phyloP scores from a whole-genome alignment of 495 filamentous ascomycete genomes.

The Penicillium cataractarum region DNA sequence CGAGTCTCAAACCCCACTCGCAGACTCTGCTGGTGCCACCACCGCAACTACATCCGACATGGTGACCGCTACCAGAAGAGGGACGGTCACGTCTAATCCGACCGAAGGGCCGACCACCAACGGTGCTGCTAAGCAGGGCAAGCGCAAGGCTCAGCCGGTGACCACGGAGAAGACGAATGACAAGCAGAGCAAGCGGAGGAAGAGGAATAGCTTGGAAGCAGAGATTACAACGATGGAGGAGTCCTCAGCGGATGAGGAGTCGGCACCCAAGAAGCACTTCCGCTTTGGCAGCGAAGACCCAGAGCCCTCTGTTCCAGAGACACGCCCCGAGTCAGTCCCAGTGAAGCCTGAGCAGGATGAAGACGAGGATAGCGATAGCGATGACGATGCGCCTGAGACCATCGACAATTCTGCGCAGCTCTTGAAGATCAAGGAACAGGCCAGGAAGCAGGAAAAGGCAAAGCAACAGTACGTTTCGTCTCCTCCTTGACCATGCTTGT shows the following conservation, averaged over 20 bases:
- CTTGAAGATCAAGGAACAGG: conserved; percentile 43
- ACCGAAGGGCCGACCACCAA: conserved; percentile 24
- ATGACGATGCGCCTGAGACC: conserved; percentile 56
- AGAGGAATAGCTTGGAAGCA: conserved; percentile 34
- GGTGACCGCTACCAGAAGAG: conserved; percentile 43
- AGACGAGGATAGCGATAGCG: conserved; percentile 38
- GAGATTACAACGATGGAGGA: conserved; percentile 23
- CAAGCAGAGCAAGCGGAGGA: conserved; percentile 45
- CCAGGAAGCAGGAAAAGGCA: conserved; percentile 44
- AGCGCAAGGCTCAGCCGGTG: conserved; percentile 38
- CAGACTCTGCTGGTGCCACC: conserved; percentile 25
- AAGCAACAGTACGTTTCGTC: conserved; percentile 40
- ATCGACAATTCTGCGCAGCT: conserved; percentile 51
- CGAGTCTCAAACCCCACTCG: conserved; percentile 24
- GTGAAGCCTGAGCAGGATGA: conserved; percentile 29
- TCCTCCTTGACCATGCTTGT: not conserved
- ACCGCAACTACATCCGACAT: conserved; percentile 34
- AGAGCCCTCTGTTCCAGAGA: conserved; percentile 30
- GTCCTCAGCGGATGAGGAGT: conserved; percentile 11
- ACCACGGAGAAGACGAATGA: conserved; percentile 27
- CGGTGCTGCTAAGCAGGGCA: conserved; percentile 28
- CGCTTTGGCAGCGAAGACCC: conserved; percentile 54
- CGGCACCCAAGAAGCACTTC: conserved; percentile 38
- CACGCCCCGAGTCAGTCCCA: conserved; percentile 26
- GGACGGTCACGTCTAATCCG: conserved; percentile 24